Evolutionary conservation across 306 rosid species (phyloP), one percentile per base, ranked within the genome.

Genomic region (Rubus idaeus): DNA sequence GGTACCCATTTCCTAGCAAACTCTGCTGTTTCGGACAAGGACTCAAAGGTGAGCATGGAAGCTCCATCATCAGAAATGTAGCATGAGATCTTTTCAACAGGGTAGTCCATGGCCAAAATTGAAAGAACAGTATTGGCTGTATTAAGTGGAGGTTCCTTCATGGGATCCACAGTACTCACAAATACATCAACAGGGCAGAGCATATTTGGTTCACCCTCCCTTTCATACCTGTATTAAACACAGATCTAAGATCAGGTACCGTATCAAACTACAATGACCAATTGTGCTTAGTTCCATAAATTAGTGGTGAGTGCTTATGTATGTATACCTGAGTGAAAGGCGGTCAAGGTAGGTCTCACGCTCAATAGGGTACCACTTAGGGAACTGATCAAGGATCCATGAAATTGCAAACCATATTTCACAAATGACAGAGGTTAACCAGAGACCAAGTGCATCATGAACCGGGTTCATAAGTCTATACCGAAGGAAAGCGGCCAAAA

Each of bases 371-470:
- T 77, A 91, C 98, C 98, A 93, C 79, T 93, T 93, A 5, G 98
- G 98, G 66, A 93, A 93, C 86, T 93, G 98, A 87, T 93, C 98
- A 58, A 93, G 98, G 61, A 93, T 93, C 98, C 98, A 93, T 60
- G 98, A 93, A 66, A 94, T 10, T 44, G 97, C 98, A 83, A 94
- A 94, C 98, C 98, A 94, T 74, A 94, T 87, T 77, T 94, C 98
- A 75, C 98, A 94, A 40, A 86, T 83, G 60, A 94, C 93, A 47
- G 98, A 94, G 35, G 96, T 88, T 71, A 94, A 86, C 98, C 98
- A 94, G 42, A 94, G 90, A 51, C 94, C 96, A 11, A 91, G 1
- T 64, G 98, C 96, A 45, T 94, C 98, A 62, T 80, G 89, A 11
- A 94, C 98, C 0, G 98, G 98, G 82, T 94, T 83, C 86, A 89